Evolutionary conservation across 352 stramenopile genomes (phyloP), one percentile per base, ranked within the genome.

Genomic region (Globisporangium lucens): DNA sequence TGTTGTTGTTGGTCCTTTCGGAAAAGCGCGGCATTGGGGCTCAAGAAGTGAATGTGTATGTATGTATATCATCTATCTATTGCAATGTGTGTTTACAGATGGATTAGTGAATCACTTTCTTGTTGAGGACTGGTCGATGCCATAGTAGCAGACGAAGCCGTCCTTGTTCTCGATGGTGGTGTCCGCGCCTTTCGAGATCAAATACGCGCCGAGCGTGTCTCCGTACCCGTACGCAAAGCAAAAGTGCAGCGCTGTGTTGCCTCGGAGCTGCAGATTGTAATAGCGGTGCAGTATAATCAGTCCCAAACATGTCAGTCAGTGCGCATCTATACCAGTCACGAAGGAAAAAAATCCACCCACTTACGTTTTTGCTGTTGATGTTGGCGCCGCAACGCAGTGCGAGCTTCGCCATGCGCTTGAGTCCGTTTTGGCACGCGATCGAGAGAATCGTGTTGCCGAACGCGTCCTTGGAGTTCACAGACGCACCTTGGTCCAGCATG

Each of bases 191-290:
- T 98, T 97, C 33, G 81, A 91, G 53, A 97, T 85, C 56, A 98
- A 75, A 65, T 98, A 98, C 53, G 78, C 85, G 33, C 86, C 87
- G 8, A 98, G 71, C n/a, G 84, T 91, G 49, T 95, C 85, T 30
- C 84, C 88, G 63, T 97, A 97, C 29, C 87, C 88, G 66, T 96
- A 97, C 22, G 83, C 81, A 66, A 95, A 97, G 74, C 90, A 97
- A 65, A 96, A 97, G 56, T 97, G 91, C 49, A 98, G 77, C 20
- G 89, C 83, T 7, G 90, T 97, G 69, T 98, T 97, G 27, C 90
- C 88, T 67, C 85, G 83, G 47, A 83, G 75, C 82, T 91, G 51
- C 15, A 22, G 6, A 30, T 20, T 12, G 2, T 20, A 1, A 61
- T 43, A 24, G 17, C 38, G 4, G 4, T 46, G 43, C 7, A 22